phyloP scores from a whole-genome alignment of 768 basidiomycete species.

The Paxillus involutus region DNA sequence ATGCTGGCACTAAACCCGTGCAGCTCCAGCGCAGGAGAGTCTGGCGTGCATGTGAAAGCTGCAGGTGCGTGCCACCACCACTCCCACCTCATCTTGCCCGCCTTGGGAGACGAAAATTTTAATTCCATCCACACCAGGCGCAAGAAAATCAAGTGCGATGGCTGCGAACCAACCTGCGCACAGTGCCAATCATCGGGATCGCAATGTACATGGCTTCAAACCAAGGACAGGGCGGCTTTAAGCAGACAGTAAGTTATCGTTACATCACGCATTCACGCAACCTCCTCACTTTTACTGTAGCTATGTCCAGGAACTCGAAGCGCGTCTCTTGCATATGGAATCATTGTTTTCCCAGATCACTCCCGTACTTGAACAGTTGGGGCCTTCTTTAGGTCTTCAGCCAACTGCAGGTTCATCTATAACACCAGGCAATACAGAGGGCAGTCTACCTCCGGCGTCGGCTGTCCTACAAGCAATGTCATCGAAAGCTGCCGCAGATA shows the following conservation, averaged over 20 bases:
- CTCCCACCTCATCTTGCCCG: slow-evolving; percentile 7
- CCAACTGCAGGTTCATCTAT: slow-evolving; percentile 33
- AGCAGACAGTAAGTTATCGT: slow-evolving; percentile 74
- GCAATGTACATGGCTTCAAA: slow-evolving; percentile 87
- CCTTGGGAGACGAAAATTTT: slow-evolving; percentile 13
- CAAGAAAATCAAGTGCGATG: slow-evolving; percentile 95
- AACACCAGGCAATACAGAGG: slow-evolving; percentile 12
- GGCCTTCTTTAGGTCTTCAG: slow-evolving; percentile 50
- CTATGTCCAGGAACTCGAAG: slow-evolving; percentile 91
- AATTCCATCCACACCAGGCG: slow-evolving; percentile 46
- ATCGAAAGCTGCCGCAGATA: slow-evolving; percentile 35
- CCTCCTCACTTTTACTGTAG: slow-evolving; percentile 38
- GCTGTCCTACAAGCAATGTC: slow-evolving; percentile 36
- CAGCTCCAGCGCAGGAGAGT: slow-evolving; percentile 79
- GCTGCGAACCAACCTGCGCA: slow-evolving; percentile 81
- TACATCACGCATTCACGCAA: slow-evolving; percentile 1
- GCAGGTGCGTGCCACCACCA: slow-evolving; percentile 54
- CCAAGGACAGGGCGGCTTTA: slow-evolving; percentile 85
- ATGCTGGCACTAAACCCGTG: slow-evolving; percentile 65
- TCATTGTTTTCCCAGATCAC: slow-evolving; percentile 80
- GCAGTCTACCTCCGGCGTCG: slow-evolving; percentile 24
- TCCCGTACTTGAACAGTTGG: slow-evolving; percentile 73
- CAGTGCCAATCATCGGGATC: slow-evolving; percentile 76
- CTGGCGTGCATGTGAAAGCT: slow-evolving; percentile 89
- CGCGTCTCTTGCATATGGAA: slow-evolving; percentile 86